Conservation (phyloP, 2,329 filamentous ascomycete genomes). For the Penicillium aurantiogriseum region DNA sequence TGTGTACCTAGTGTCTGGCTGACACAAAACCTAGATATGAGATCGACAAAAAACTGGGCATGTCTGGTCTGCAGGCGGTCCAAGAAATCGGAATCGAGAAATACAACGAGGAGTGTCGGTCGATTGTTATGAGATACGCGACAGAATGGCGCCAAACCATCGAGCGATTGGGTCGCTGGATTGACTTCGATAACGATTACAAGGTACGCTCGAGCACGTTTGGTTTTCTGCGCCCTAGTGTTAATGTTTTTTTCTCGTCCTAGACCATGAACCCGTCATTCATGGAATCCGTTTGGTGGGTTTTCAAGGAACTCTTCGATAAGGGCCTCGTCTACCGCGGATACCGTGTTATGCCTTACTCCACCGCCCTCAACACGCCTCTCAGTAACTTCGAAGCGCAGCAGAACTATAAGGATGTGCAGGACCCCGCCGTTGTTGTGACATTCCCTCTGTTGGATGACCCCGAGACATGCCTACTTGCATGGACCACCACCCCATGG, state of each 20-base stretch:
- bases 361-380: conserved; percentile 82
- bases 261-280: conserved; percentile 91
- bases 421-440: conserved; percentile 85
- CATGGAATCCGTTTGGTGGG: conserved; percentile 97
- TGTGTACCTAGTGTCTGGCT: neutral
- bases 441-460: conserved; percentile 81
- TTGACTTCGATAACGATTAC: conserved; percentile 97
- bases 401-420: conserved; percentile 91
- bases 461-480: conserved; percentile 70
- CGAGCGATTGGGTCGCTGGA: conserved; percentile 88
- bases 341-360: conserved; percentile 92
- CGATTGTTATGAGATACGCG: conserved; percentile 90
- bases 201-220: conserved; percentile 56
- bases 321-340: conserved; percentile 88
- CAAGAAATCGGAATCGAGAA: conserved; percentile 79
- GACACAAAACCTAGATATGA: conserved; percentile 57
- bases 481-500: conserved; percentile 90
- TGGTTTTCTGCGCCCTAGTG: neutral
- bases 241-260: conserved; percentile 4
- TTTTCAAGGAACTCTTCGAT: conserved; percentile 89
- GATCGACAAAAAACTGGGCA: conserved; percentile 93
- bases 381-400: conserved; percentile 92
- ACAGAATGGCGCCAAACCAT: conserved; percentile 85
- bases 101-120: conserved; percentile 88
- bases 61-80: conserved; percentile 83